These are phyloP conservation scores for Passiflora organensis DNA, from an alignment of 345 rosid species.

Conservation along the genomic window DNA sequence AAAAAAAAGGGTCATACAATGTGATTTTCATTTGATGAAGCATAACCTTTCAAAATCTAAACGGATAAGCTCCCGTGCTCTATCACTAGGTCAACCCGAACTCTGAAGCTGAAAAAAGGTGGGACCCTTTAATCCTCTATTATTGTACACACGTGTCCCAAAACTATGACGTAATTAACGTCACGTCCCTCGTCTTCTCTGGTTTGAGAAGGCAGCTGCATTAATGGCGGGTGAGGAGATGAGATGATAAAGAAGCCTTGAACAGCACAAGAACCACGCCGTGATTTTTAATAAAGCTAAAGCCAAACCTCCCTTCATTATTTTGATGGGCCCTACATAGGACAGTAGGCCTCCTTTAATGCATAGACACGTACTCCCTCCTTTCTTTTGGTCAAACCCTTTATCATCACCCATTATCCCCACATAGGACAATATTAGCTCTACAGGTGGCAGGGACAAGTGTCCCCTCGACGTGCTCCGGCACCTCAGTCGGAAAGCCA, in stretches of 20 bases:
- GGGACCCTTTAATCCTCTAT: slow-evolving; percentile 24
- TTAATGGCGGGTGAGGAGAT: slow-evolving; percentile 6
- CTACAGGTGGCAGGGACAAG: slow-evolving; percentile 36
- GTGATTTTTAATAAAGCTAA: slow-evolving; percentile 24
- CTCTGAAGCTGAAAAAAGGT: not conserved
- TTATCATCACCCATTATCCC: slow-evolving; percentile 19
- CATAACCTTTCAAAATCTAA: not conserved
- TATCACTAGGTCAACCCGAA: slow-evolving; percentile 6
- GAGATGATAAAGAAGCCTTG: slow-evolving; percentile 7
- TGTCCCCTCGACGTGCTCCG: slow-evolving; percentile 16
- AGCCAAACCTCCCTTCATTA: slow-evolving; percentile 1
- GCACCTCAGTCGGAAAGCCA: slow-evolving; percentile 7
- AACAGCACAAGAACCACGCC: slow-evolving; percentile 37
- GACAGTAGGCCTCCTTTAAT: not conserved
- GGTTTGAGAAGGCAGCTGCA: slow-evolving; percentile 18
- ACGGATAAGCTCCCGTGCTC: not conserved
- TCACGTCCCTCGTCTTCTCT: not conserved
- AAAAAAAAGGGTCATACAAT: no score
- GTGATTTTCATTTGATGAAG: not conserved
- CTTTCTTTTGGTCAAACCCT: slow-evolving; percentile 19
- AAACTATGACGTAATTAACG: slow-evolving; percentile 14
- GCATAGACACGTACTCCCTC: slow-evolving; percentile 20
- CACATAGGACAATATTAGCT: slow-evolving; percentile 22
- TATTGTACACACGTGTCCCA: slow-evolving; percentile 36
- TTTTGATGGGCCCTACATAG: not conserved